These are phyloP conservation scores for Penicillium taxi DNA, from an alignment of 495 filamentous ascomycete genomes.

Conservation along the genomic window DNA sequence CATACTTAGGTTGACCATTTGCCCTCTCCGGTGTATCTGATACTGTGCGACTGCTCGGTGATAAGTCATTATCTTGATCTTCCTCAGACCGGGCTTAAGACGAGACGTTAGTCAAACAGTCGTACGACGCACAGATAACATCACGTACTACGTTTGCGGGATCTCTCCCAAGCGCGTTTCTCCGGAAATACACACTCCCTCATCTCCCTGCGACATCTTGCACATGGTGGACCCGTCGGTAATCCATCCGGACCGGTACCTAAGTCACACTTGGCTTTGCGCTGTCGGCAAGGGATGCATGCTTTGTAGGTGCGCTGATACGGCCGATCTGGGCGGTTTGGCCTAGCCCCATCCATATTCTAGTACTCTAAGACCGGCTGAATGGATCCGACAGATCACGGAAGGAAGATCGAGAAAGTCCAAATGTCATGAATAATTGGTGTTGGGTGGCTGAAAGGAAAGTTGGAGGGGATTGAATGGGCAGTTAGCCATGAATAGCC, in stretches of 20 bases:
- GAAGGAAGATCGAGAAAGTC: constrained; percentile 7
- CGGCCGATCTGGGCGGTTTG: constrained; percentile 29
- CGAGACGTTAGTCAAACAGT: too few species aligned
- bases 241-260: constrained; percentile 58
- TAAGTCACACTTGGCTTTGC: constrained; percentile 43
- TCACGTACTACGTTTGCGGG: constrained; percentile 28
- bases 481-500: too few species aligned
- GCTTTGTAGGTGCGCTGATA: constrained; percentile 47
- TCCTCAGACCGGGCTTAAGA: too few species aligned
- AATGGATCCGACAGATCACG: too few species aligned
- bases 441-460: too few species aligned
- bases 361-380: constrained; percentile 8
- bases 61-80: too few species aligned
- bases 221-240: constrained; percentile 88
- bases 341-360: constrained; percentile 34
- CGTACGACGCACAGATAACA: too few species aligned
- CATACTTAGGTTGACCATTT: too few species aligned
- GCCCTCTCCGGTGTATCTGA: too few species aligned
- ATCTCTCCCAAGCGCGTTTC: constrained; percentile 51
- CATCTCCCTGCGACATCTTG: constrained; percentile 80
- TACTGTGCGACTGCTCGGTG: too few species aligned
- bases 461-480: too few species aligned
- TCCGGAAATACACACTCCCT: constrained; percentile 89
- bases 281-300: constrained; percentile 40
- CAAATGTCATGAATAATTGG: too few species aligned